phyloP scores from a whole-genome alignment of 2,329 filamentous ascomycete genomes.

The Sporothrix humicola region DNA sequence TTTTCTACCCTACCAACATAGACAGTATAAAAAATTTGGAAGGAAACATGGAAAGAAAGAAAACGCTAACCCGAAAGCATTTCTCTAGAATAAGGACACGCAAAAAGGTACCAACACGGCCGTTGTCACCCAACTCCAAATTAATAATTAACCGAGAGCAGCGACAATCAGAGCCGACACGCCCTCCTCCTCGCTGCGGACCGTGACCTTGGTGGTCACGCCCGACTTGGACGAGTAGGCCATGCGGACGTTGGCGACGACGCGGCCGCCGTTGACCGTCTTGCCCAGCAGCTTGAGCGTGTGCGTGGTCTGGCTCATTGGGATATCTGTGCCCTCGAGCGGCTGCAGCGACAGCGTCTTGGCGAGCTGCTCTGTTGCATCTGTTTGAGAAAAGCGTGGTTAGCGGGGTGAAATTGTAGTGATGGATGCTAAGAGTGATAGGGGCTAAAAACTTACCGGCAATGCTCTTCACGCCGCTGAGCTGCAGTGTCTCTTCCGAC shows the following conservation, averaged over 20 bases:
- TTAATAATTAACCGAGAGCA: slow-evolving; percentile 72
- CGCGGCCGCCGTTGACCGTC: slow-evolving; percentile 86
- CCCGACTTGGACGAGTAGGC: slow-evolving; percentile 90
- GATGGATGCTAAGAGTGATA: too few species aligned
- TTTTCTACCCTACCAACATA: slow-evolving; percentile 28
- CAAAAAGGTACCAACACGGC: not conserved
- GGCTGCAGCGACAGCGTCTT: slow-evolving; percentile 89
- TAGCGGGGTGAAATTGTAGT: slow-evolving; percentile 35
- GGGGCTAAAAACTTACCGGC: slow-evolving; percentile 62
- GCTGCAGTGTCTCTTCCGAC: slow-evolving; percentile 86
- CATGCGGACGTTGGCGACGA: slow-evolving; percentile 88
- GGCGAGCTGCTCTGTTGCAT: slow-evolving; percentile 89
- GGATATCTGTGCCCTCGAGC: slow-evolving; percentile 90
- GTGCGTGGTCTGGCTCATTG: slow-evolving; percentile 86
- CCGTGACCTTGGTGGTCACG: slow-evolving; percentile 93
- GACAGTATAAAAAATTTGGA: not conserved
- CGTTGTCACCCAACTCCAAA: not conserved
- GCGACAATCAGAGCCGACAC: slow-evolving; percentile 84
- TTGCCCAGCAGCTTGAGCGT: slow-evolving; percentile 96
- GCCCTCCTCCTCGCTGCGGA: slow-evolving; percentile 89
- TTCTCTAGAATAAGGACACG: slow-evolving; percentile 4
- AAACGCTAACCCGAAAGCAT: slow-evolving; percentile 24
- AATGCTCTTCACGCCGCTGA: slow-evolving; percentile 89
- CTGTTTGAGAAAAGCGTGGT: slow-evolving; percentile 50
- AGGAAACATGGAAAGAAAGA: not conserved